These are phyloP conservation scores for Diaporthe nobilis DNA, from an alignment of 2,329 filamentous ascomycete species.

Conservation along the genomic window DNA sequence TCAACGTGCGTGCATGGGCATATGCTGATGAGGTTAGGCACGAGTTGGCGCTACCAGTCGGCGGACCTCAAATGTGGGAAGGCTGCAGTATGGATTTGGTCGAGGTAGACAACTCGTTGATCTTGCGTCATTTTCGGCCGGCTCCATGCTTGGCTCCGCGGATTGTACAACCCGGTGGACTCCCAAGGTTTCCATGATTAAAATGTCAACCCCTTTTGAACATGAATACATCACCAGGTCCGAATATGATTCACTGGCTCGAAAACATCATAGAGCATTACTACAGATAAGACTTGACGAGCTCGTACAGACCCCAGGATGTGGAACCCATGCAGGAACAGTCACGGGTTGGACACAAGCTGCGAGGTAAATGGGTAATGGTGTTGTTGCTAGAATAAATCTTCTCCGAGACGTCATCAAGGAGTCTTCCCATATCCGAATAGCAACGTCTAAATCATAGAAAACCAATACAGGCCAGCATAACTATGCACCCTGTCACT, in stretches of 20 bases:
- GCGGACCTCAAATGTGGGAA: background rate
- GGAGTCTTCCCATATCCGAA: background rate
- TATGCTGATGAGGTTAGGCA: background rate
- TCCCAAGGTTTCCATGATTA: background rate
- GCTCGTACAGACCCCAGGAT: background rate
- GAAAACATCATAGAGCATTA: background rate
- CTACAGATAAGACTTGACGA: background rate
- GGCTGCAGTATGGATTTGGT: background rate
- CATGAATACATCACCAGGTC: background rate
- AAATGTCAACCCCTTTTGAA: background rate
- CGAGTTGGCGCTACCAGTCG: background rate
- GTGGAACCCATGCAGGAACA: background rate
- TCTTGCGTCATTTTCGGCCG: slow-evolving; percentile 29
- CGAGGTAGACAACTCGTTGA: slow-evolving; percentile 11
- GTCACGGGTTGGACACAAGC: background rate
- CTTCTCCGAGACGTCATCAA: background rate
- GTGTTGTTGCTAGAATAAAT: slow-evolving; percentile 21
- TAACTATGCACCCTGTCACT: background rate
- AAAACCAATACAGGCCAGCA: background rate
- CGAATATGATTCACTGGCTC: background rate
- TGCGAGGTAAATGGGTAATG: background rate
- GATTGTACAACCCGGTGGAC: background rate
- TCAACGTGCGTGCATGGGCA: background rate
- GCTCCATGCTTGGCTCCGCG: slow-evolving; percentile 11
- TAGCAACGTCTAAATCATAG: slow-evolving; percentile 9